Evolutionary conservation across 116 monocot species (phyloP).

Genomic region (Phalaenopsis hybrid): DNA sequence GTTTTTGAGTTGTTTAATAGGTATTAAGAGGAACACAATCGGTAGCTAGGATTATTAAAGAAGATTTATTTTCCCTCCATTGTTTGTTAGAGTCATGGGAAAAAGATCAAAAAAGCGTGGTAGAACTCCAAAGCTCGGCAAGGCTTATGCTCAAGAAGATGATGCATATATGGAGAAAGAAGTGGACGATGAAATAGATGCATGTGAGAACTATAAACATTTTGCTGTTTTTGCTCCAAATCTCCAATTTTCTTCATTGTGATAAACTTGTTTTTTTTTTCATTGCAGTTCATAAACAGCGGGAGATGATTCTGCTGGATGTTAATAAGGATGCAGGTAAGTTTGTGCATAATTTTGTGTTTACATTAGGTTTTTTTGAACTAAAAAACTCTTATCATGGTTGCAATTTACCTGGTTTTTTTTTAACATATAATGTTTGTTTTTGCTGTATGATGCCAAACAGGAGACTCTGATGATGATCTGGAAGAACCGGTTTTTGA

Average conservation of each 20-base stretch:
- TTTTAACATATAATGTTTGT: not conserved
- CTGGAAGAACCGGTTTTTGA: conserved; percentile 47
- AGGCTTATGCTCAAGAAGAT: conserved; percentile 9
- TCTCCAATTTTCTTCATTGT: not conserved
- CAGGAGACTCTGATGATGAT: conserved; percentile 38
- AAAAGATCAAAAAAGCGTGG: conserved; percentile 23
- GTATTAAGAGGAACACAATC: not conserved
- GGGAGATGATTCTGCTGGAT: conserved; percentile 49
- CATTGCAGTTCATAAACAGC: conserved; percentile 48
- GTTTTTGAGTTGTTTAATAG: not conserved
- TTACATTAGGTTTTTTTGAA: not conserved
- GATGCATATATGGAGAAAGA: conserved; percentile 18
- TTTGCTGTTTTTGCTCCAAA: not conserved
- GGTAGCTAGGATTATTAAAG: not conserved
- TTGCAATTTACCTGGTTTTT: not conserved
- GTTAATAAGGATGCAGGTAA: conserved; percentile 18
- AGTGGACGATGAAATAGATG: conserved; percentile 50
- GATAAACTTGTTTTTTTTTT: not conserved
- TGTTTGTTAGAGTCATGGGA: conserved; percentile 7
- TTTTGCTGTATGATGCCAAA: not conserved
- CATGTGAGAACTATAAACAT: conserved; percentile 21
- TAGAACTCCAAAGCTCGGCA: conserved; percentile 6
- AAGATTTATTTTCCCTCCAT: not conserved
- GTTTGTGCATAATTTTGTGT: not conserved
- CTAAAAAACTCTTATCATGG: not conserved